Evolutionary conservation across 164 flowering plant species (phyloP).

Genomic region (Tinospora cordifolia): DNA sequence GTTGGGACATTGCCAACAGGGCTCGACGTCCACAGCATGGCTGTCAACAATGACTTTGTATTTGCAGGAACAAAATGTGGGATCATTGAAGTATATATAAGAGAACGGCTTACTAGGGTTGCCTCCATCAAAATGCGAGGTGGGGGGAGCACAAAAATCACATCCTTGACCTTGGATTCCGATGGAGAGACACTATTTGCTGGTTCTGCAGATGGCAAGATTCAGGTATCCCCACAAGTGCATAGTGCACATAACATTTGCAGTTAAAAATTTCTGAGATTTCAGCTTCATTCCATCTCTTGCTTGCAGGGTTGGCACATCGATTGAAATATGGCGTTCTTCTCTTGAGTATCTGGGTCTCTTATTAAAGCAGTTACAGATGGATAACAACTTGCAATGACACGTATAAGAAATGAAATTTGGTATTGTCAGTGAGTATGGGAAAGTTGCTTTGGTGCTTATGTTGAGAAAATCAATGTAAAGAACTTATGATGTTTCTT

Average conservation of each 20-base stretch:
- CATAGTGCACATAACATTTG: too few species aligned
- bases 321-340: neutral
- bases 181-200: conserved; percentile 60
- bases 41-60: conserved; percentile 47
- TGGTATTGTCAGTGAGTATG: too few species aligned
- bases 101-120: conserved; percentile 41
- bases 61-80: conserved; percentile 59
- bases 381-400: too few species aligned
- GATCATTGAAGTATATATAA: conserved; percentile 59
- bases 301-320: neutral
- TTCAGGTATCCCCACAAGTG: conserved; percentile 37
- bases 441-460: too few species aligned
- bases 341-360: neutral
- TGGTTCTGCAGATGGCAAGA: conserved; percentile 56
- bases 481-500: too few species aligned
- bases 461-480: too few species aligned
- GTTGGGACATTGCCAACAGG: conserved; percentile 41
- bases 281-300: neutral
- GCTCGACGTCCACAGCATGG: conserved; percentile 38
- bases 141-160: conserved; percentile 42
- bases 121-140: conserved; percentile 36
- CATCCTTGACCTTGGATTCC: conserved; percentile 37
- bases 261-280: neutral
- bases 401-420: neutral
- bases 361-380: neutral